A percentile compares a stretch with the other conserved stretches of the same genome.
Conservation (phyloP, 345 rosid species). For the Sisymbrium irio region DNA sequence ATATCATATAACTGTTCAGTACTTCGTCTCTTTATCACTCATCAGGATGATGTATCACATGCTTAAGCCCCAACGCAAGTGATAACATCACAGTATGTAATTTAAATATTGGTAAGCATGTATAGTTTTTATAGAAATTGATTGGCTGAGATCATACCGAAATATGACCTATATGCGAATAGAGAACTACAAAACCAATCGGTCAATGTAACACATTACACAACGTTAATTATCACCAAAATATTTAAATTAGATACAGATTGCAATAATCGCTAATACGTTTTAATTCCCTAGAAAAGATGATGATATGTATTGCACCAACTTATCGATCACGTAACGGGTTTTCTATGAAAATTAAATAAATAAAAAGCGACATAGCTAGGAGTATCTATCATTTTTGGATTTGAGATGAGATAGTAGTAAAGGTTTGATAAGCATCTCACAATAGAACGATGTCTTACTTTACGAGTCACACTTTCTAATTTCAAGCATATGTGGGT, state of each 20-base stretch:
- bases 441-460: not conserved
- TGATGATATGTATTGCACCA: not conserved
- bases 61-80: not conserved
- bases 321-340: not conserved
- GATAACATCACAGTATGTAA: not conserved
- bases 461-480: not conserved
- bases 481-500: not conserved
- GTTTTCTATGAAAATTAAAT: not conserved
- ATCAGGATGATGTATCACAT: not conserved
- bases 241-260: no score
- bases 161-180: not conserved
- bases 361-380: not conserved
- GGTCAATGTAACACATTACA: not conserved
- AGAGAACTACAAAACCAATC: not conserved
- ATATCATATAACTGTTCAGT: not conserved
- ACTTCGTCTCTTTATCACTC: not conserved
- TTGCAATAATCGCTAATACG: no score
- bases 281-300: no score
- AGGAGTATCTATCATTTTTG: not conserved
- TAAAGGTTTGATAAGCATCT: not conserved
- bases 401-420: conserved; percentile 4
- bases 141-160: not conserved
- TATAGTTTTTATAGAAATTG: not conserved
- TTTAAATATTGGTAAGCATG: not conserved
- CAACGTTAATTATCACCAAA: no score